Evolutionary conservation across 1,284 basidiomycete species (phyloP).

Genomic region (Cutaneotrichosporon sp.): DNA sequence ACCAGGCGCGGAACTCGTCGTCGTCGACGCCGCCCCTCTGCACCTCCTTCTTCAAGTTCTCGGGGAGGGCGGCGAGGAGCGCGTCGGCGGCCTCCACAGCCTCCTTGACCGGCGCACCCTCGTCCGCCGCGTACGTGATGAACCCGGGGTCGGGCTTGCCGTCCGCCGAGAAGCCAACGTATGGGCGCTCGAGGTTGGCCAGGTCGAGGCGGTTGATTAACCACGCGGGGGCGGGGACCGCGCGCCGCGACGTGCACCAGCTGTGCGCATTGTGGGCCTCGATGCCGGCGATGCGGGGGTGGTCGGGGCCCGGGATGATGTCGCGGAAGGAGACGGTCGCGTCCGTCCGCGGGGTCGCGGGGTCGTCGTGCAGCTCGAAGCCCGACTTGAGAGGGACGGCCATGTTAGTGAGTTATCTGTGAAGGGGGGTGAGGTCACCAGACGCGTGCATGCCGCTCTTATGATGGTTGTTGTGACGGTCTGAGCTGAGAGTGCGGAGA

Average conservation of each 20-base stretch:
- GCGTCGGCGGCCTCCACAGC: slow-evolving; percentile 34
- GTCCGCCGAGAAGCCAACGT: slow-evolving; percentile 40
- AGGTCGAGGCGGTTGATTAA: slow-evolving; percentile 41
- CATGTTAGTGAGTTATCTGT: not conserved
- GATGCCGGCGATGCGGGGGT: slow-evolving; percentile 46
- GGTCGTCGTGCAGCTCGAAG: slow-evolving; percentile 39
- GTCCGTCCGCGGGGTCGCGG: slow-evolving; percentile 36
- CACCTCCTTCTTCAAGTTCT: slow-evolving; percentile 27
- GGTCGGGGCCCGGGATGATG: slow-evolving; percentile 40
- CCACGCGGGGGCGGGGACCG: slow-evolving; percentile 44
- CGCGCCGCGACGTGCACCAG: slow-evolving; percentile 40
- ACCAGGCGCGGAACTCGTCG: slow-evolving; percentile 46
- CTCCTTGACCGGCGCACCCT: slow-evolving; percentile 43
- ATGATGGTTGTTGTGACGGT: not conserved
- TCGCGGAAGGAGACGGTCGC: slow-evolving; percentile 46
- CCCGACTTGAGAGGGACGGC: slow-evolving; percentile 29
- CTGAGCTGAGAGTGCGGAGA: no score
- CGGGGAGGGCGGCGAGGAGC: slow-evolving; percentile 28
- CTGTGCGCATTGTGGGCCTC: slow-evolving; percentile 29
- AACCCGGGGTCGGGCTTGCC: slow-evolving; percentile 36
- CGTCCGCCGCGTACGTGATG: slow-evolving; percentile 37
- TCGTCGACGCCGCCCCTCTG: slow-evolving; percentile 38
- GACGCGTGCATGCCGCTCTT: not conserved
- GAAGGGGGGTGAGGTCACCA: not conserved
- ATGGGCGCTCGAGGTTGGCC: slow-evolving; percentile 40